Evolutionary conservation across 164 flowering plant genomes (phyloP), one percentile per base, ranked within the genome.

Genomic region (Vitis rotundifolia): DNA sequence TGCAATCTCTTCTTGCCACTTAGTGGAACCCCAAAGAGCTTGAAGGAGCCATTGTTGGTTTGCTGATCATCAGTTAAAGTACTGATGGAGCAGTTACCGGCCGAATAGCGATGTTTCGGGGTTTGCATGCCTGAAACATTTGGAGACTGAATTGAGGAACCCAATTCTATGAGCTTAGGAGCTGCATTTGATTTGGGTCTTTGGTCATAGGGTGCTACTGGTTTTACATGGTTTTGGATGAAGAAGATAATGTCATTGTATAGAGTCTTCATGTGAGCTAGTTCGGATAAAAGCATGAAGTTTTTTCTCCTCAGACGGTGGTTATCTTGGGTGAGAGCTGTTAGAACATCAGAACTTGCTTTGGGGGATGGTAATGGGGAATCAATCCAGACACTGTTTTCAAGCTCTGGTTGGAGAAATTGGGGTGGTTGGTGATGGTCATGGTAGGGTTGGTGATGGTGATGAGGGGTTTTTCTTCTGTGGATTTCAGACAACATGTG

Each of bases 181-280:
- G 51, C 68, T 11, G 28, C 57, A 56, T 49, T 53, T 8, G 44
- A 31, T 31, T 57, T 56, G 59, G 60, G 26, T 73, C 75, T 74
- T 59, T 62, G 80, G 14, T 75, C 75, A 47, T 37, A 29, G 16
- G 77, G 57, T 37, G 73, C 66, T 11, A 61, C 71, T 18, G 87
- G 79, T 59, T 71, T 79, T 8, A 84, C 91, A 78, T 88, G 86
- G 73, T 84, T 81, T 48, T 88, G 88, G 2, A 88, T 74, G 71
- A 88, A 88, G 79, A 80, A 88, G 61, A 88, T 80, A 6, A 88
- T 88, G 76, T 86, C 91, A 72, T 84, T 82, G 80, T 88, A 88
- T 47, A 88, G 85, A 71, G 66, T 84, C 78, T 81, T 85, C 91
- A 88, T 86, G 80, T 86, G 88, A 26, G 82, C 31, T 11, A 88